Evolutionary conservation across 129 eudicot species (phyloP), one percentile per base, ranked within the genome.

Genomic region (Tagetes erecta): DNA sequence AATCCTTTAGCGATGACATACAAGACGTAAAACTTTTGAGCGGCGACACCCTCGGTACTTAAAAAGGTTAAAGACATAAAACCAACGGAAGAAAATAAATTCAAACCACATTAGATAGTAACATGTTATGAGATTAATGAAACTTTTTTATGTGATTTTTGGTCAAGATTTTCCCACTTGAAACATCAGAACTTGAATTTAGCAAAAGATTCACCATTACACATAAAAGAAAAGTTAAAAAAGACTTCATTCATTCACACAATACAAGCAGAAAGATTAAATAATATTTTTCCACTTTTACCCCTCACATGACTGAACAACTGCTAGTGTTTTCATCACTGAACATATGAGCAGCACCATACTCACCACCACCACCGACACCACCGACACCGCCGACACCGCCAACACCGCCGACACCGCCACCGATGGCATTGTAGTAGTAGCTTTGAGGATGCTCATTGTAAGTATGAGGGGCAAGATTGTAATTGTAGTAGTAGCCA

Each of bases 261-360:
- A 55, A 72, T 65, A 79, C 73, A 64, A 14, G 57, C 37, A 72
- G 27, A 72, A 72, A 56, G 52, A 55, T 46, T 27, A 79, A 67
- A 79, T 3, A 20, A 37, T 72, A 52, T 20, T 5, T 51, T 70
- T 39, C 82, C 56, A 50, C 52, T 71, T 71, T 3, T 65, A 63
- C 59, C 45, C 74, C 55, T 84, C 68, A 90, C 98, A 93, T 93
- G 30, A 93, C 81, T 7, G 91, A 82, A 74, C 98, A 93, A 76
- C 87, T 84, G 80, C 85, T 81, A 31, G 95, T 73, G 85, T 89
- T 85, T 56, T 92, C 97, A 87, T 92, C 97, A 80, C 87, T 85
- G 53, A 92, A 87, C 87, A 86, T 81, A 47, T 81, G 73, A 7
- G 78, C 78, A 72, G 83, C 83, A 53, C 74, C 33, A 56, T 81